phyloP scores from a whole-genome alignment of 257 asterid genomes.

The Ilex asprella region DNA sequence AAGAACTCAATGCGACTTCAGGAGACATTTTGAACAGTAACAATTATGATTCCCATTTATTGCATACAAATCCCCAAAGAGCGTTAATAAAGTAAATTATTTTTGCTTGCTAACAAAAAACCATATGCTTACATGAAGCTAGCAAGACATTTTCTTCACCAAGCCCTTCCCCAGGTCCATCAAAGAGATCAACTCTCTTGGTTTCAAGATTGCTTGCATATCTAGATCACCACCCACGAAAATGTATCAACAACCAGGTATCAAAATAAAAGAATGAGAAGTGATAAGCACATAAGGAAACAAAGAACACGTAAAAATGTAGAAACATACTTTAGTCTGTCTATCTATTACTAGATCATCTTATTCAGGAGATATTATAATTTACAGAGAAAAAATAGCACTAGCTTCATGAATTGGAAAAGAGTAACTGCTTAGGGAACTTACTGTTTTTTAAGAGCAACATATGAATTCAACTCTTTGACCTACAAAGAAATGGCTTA shows the following conservation, averaged over 20 bases:
- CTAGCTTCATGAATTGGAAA: slow-evolving; percentile 2
- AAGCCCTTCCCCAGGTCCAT: slow-evolving; percentile 89
- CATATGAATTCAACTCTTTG: slow-evolving; percentile 93
- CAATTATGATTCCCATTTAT: no score
- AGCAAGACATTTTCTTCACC: slow-evolving; percentile 89
- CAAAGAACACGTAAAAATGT: background rate
- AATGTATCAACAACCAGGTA: background rate
- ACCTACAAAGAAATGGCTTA: slow-evolving; percentile 49
- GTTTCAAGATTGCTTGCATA: slow-evolving; percentile 76
- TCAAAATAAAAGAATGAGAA: background rate
- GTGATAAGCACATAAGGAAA: background rate
- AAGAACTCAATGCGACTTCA: no score
- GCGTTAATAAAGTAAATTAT: background rate
- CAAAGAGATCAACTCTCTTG: slow-evolving; percentile 91
- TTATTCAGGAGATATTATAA: no score
- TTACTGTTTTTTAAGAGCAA: slow-evolving; percentile 93
- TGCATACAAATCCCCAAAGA: background rate
- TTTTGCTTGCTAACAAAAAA: background rate
- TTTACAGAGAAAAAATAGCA: background rate
- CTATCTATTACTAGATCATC: no score
- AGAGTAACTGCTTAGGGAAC: slow-evolving; percentile 20
- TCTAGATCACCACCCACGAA: slow-evolving; percentile 38
- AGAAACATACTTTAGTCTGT: no score
- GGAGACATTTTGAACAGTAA: no score
- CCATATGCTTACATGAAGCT: slow-evolving; percentile 69